Conservation (phyloP, 352 stramenopile species). For the Pythium aquatile region DNA sequence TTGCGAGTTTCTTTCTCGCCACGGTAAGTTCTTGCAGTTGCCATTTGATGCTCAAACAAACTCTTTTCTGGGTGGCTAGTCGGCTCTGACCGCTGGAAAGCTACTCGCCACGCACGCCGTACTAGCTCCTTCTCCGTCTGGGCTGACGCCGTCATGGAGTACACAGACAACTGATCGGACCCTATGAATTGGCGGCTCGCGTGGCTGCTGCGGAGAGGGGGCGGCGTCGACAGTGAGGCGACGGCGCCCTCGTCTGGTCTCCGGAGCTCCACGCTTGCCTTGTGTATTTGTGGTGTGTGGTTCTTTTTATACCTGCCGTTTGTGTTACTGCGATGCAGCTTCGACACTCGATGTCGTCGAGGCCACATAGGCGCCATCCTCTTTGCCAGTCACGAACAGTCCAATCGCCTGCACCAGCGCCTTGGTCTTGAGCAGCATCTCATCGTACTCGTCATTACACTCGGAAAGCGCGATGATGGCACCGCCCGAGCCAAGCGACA, state of each 20-base stretch:
- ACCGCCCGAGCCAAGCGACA: conserved; percentile 92
- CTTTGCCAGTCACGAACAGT: conserved; percentile 47
- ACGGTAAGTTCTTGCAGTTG: background rate
- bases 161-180: background rate
- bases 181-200: background rate
- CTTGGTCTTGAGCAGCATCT: conserved; percentile 91
- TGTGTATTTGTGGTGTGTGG: background rate
- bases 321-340: background rate
- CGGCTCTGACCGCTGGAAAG: conserved; percentile 6
- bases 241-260: background rate
- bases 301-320: conserved; percentile 14
- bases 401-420: conserved; percentile 64
- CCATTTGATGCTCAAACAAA: conserved; percentile 12
- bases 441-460: conserved; percentile 91
- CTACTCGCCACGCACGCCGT: conserved; percentile 17
- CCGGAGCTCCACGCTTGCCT: background rate
- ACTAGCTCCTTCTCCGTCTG: conserved; percentile 13
- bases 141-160: background rate
- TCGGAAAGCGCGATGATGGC: conserved; percentile 96
- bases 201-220: background rate
- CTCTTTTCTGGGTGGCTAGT: background rate
- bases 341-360: background rate
- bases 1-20: background rate
- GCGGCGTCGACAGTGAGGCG: conserved; percentile 1
- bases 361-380: conserved; percentile 34